Evolutionary conservation across 768 basidiomycete species (phyloP).

Genomic region (Lactarius tabidus): DNA sequence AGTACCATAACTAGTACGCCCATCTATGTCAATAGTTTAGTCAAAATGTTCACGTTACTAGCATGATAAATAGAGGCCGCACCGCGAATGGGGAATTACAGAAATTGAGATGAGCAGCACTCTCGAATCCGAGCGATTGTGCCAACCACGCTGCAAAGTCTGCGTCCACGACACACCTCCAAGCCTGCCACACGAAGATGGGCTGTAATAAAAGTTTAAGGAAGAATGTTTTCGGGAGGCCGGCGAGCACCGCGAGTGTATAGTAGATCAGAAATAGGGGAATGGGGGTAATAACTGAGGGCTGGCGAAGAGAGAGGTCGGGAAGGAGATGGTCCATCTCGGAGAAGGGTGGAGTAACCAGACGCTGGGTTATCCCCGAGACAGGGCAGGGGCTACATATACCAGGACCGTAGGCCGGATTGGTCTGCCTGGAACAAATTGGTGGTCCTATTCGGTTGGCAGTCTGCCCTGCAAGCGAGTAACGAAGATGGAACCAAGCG

Average conservation of each 20-base stretch:
- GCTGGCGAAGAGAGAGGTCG: not conserved
- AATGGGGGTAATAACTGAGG: not conserved
- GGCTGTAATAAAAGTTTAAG: constrained; percentile 4
- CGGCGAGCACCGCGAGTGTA: not conserved
- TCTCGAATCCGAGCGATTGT: not conserved
- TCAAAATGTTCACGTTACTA: not conserved
- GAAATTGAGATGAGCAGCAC: not conserved
- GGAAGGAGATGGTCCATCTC: not conserved
- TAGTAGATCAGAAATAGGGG: constrained; percentile 10
- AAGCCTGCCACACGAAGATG: constrained; percentile 1
- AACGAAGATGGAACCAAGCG: not conserved
- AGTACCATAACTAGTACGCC: not conserved
- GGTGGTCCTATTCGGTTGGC: not conserved
- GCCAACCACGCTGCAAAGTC: constrained; percentile 5
- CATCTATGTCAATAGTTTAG: not conserved
- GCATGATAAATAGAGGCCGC: not conserved
- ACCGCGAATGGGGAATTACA: constrained; percentile 8
- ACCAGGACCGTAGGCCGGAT: not conserved
- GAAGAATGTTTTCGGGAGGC: constrained; percentile 6
- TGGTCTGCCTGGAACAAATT: not conserved
- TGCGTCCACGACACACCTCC: not conserved
- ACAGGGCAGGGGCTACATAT: not conserved
- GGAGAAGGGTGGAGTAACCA: not conserved
- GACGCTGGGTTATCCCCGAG: not conserved
- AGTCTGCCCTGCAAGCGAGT: too few relatives aligned